phyloP scores from a whole-genome alignment of 768 basidiomycete species.

The Mrakia blollopis region DNA sequence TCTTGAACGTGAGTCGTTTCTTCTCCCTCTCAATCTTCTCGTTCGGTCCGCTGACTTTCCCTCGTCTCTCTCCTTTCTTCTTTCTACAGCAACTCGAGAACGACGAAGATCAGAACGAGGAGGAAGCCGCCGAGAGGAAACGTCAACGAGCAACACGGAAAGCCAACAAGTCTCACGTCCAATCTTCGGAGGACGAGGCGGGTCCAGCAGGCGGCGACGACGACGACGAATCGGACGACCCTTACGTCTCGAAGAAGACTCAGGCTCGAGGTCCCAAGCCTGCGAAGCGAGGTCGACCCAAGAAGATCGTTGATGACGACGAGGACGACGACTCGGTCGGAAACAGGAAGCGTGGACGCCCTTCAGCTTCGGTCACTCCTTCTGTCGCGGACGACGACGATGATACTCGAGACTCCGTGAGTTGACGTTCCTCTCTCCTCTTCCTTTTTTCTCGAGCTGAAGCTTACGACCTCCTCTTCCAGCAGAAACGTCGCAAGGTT shows the following conservation, averaged over 20 bases:
- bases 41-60: neutral
- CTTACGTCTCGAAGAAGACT: conserved; percentile 20
- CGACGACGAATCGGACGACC: conserved; percentile 20
- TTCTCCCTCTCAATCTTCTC: neutral
- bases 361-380: conserved; percentile 65
- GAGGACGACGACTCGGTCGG: conserved; percentile 40
- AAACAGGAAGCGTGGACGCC: conserved; percentile 38
- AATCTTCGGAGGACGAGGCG: neutral
- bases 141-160: conserved; percentile 23
- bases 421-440: neutral
- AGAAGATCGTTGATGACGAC: conserved; percentile 53
- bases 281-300: conserved; percentile 65
- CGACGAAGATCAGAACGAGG: conserved; percentile 40
- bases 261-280: conserved; percentile 43
- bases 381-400: conserved; percentile 53
- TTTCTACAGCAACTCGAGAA: conserved; percentile 36
- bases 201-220: neutral
- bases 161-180: neutral
- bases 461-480: neutral
- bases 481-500: conserved; percentile 41
- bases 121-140: conserved; percentile 38
- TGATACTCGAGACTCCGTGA: conserved; percentile 49
- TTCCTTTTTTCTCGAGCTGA: neutral
- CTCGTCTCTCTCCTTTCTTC: neutral
- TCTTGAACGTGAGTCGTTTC: conserved; percentile 60